phyloP scores from a whole-genome alignment of 148 eudicot genomes.

The Agrostemma githago region DNA sequence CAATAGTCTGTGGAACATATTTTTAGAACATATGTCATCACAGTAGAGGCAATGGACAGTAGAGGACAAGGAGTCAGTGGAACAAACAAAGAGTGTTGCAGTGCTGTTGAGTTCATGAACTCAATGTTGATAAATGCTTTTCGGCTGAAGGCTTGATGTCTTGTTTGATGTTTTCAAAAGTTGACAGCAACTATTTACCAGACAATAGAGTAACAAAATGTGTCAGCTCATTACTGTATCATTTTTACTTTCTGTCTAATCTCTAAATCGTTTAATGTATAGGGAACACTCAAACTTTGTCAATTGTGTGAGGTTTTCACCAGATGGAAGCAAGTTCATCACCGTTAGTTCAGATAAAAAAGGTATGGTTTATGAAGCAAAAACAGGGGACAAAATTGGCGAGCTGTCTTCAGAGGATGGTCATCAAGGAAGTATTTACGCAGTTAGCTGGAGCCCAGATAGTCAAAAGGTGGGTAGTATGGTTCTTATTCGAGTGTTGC shows the following conservation, averaged over 20 bases:
- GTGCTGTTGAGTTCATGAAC: not conserved
- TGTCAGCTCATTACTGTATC: not conserved
- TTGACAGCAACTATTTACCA: not conserved
- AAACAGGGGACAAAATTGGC: constrained; percentile 79
- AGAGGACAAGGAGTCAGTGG: not conserved
- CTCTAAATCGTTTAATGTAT: constrained; percentile 25
- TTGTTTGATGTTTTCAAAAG: not conserved
- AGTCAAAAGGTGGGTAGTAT: constrained; percentile 58
- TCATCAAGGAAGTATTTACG: constrained; percentile 92
- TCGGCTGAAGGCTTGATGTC: not conserved
- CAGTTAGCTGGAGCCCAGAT: constrained; percentile 95
- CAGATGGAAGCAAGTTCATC: constrained; percentile 84
- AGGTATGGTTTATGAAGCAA: constrained; percentile 79
- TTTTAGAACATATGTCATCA: not conserved
- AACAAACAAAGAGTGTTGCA: not conserved
- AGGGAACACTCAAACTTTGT: constrained; percentile 93
- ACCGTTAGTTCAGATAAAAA: constrained; percentile 91
- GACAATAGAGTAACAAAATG: not conserved
- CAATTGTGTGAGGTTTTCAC: constrained; percentile 91
- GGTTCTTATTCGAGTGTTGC: not conserved
- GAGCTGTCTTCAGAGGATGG: constrained; percentile 77
- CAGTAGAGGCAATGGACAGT: not conserved
- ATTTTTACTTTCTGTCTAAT: not conserved
- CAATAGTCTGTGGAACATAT: not conserved
- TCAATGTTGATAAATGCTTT: not conserved